Evolutionary conservation across 257 asterid species (phyloP).

Genomic region (Solanum pinnatisectum): DNA sequence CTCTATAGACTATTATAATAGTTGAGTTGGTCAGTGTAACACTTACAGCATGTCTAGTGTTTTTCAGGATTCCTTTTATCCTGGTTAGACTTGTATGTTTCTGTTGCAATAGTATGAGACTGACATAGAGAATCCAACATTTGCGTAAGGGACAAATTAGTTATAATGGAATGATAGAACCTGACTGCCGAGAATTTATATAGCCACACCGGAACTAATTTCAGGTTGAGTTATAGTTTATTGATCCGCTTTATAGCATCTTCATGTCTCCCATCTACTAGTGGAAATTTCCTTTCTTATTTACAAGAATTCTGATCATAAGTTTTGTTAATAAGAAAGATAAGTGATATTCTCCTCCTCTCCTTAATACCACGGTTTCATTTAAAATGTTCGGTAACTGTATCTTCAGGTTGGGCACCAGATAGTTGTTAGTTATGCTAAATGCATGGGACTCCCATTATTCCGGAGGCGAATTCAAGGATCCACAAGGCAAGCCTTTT

Average conservation of each 20-base stretch:
- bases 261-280: background rate
- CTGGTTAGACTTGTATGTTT: background rate
- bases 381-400: background rate
- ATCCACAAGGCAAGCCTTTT: constrained; percentile 65
- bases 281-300: background rate
- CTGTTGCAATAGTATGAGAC: background rate
- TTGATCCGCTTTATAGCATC: background rate
- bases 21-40: background rate
- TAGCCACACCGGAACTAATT: background rate
- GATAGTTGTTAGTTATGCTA: constrained; percentile 70
- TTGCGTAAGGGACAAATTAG: background rate
- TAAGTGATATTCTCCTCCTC: background rate
- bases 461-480: constrained; percentile 93
- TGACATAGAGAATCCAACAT: background rate
- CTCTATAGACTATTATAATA: background rate
- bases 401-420: constrained; percentile 87
- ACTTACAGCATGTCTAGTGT: background rate
- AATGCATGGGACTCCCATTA: constrained; percentile 88
- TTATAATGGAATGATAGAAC: background rate
- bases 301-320: background rate
- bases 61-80: background rate
- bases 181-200: background rate
- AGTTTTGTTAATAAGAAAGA: background rate
- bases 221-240: background rate
- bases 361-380: background rate